Base-by-base conservation (phyloP, 306 rosid species). In the Acacia confusa region DNA sequence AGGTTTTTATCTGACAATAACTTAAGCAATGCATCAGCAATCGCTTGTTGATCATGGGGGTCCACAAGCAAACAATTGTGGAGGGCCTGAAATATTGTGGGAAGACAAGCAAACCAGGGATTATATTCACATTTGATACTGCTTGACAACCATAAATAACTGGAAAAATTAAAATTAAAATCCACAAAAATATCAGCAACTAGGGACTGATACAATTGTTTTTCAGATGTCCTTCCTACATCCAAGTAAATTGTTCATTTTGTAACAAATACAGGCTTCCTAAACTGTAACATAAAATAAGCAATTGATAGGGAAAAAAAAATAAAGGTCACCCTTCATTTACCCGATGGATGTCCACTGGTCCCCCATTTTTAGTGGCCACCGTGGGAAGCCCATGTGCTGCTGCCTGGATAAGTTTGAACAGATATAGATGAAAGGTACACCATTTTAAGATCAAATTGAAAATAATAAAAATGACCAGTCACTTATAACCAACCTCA, bases 351-450 rank as follows among this genome's bases (percentile, higher is more conserved):
- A 94, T 94, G 86, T 94, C 98, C 47, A 94, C 98, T 8, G 98
- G 98, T 77, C 98, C 98, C 14, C 97, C 98, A 41, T 94, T 94
- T 86, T 91, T 88, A 9, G 97, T 94, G 83, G 97, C 96, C 86
- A 94, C 98, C 94, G 88, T 87, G 6, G 98, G 98, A 85, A 94
- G 97, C 52, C 98, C 97, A 20, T 94, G 97, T 1, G 98, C 98
- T 48, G 97, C 94, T 60, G 98, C 98, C 98, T 94, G 87, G 75
- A 82, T 44, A 83, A 78, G 44, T 70, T 77, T 75, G 71, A 79
- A 32, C 17, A 63, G n/a, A 74, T 66, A 50, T 30, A 78, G 24
- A 55, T 70, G 20, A 65, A 58, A 43, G 50, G 75, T 15, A 36
- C 71, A 60, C 74, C 48, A 7, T 44, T 50, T 60, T 40, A n/a